Base-by-base conservation (phyloP, 345 rosid genomes). In the Salix purpurea region DNA sequence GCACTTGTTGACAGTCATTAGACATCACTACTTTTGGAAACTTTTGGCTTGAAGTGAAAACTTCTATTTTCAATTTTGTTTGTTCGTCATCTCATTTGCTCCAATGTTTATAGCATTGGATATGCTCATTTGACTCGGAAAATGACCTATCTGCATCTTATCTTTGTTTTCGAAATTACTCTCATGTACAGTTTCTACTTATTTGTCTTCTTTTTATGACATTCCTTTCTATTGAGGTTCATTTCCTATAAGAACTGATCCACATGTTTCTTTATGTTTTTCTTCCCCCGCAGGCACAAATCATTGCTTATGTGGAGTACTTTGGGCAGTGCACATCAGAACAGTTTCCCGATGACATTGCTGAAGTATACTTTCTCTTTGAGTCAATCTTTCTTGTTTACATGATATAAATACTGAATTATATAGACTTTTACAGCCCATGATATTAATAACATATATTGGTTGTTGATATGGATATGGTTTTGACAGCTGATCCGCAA, bases 301-400 rank as follows among this genome's bases (percentile, higher is more conserved):
- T 86, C 72, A 88, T 90, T 36, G 99, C 99, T 62, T 95, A 93
- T 82, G 99, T 95, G 19, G 96, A 95, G 83, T 91, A 88, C 85
- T 89, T 95, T 60, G 97, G 93, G 78, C 97, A 95, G 69, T 95
- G 93, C 77, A 93, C 99, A 37, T 93, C 97, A 3, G 95, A 91
- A 77, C 97, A 88, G 44, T 95, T 95, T 80, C 97, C 97, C 0
- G 99, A 95, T 61, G 97, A 95, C 77, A 89, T 95, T 69, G 90
- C 99, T 65, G 99, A 95, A 96, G 99, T 93, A 84, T 77, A 75
- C 72, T 46, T 69, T 40, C 62, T 71, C 52, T 75, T 40, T 73
- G 13, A 44, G 4, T 21, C 36, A 30, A n/a, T 60, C 12, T 66
- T 69, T 73, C 42, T 44, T 74, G 16, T 36, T 75, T 42, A 7